Evolutionary conservation across 1,284 basidiomycete species (phyloP).

Genomic region (Stereum hirsutum): DNA sequence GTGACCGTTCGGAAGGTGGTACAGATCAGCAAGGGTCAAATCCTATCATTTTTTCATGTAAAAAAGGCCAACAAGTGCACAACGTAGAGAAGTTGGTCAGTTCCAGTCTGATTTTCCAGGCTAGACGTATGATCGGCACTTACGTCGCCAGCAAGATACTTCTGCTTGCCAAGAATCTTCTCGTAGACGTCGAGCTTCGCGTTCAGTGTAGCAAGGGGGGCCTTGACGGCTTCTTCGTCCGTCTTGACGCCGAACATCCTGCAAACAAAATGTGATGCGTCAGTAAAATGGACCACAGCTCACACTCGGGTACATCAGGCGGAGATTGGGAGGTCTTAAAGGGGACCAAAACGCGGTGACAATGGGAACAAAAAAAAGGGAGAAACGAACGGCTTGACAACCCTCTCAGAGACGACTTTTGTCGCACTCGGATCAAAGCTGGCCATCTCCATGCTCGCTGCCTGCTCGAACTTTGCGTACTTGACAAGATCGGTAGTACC

Average conservation of each 20-base stretch:
- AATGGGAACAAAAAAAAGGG: too few relatives aligned
- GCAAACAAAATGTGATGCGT: background rate
- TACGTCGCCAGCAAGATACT: slow-evolving; percentile 38
- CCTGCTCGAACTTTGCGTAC: slow-evolving; percentile 45
- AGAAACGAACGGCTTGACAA: slow-evolving; percentile 30
- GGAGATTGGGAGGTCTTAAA: background rate
- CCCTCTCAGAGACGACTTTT: slow-evolving; percentile 31
- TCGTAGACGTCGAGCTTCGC: slow-evolving; percentile 36
- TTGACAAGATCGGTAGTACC: slow-evolving; percentile 25
- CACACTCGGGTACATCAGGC: background rate
- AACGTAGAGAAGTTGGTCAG: too few relatives aligned
- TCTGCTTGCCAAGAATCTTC: slow-evolving; percentile 31
- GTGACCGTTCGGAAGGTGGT: too few relatives aligned
- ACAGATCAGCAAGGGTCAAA: too few relatives aligned
- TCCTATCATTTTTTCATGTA: too few relatives aligned
- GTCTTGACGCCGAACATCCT: slow-evolving; percentile 15
- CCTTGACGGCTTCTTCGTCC: slow-evolving; percentile 17
- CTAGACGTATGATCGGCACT: too few relatives aligned
- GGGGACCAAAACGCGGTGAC: background rate
- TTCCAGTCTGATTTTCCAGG: too few relatives aligned
- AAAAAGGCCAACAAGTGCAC: too few relatives aligned
- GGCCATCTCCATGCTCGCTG: slow-evolving; percentile 37
- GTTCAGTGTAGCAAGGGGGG: slow-evolving; percentile 19
- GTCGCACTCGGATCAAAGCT: slow-evolving; percentile 41
- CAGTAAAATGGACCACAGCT: background rate